Evolutionary conservation across 1,139 yeast species (phyloP).

Genomic region (Blastobotrys apis): DNA sequence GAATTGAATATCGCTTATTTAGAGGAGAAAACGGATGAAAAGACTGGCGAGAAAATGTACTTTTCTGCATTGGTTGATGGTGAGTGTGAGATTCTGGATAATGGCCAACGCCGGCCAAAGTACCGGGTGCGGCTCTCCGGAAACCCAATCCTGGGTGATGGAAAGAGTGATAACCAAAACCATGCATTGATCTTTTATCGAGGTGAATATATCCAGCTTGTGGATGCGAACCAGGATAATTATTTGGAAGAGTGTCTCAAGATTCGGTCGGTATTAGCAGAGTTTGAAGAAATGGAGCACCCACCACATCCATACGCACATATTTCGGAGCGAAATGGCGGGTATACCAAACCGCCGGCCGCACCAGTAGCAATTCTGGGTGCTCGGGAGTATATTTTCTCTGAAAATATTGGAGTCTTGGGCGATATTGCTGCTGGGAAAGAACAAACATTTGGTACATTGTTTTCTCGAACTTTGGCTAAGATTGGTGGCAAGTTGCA

Average conservation of each 20-base stretch:
- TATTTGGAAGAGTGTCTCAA: conserved; percentile 82
- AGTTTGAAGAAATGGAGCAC: conserved; percentile 60
- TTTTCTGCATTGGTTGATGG: conserved; percentile 66
- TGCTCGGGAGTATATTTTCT: conserved; percentile 82
- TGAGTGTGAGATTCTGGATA: conserved; percentile 39
- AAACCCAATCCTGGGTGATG: conserved; percentile 85
- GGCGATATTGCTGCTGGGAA: conserved; percentile 95
- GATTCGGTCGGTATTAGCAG: conserved; percentile 70
- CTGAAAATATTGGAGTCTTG: conserved; percentile 77
- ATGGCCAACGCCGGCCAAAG: conserved; percentile 45
- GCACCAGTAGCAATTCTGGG: conserved; percentile 80
- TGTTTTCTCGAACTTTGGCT: conserved; percentile 81
- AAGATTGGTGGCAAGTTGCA: conserved; percentile 85
- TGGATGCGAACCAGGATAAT: conserved; percentile 87
- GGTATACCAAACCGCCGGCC: conserved; percentile 12
- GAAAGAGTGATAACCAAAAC: conserved; percentile 85
- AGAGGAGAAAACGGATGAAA: conserved; percentile 42
- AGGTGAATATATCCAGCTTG: conserved; percentile 82
- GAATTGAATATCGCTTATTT: conserved; percentile 56
- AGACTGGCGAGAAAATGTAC: conserved; percentile 35
- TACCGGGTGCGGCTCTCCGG: conserved; percentile 67
- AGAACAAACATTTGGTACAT: conserved; percentile 88
- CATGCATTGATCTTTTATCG: conserved; percentile 71
- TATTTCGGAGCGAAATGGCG: conserved; percentile 1
- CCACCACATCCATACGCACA: conserved; percentile 28